Evolutionary conservation across 495 filamentous ascomycete species (phyloP), one percentile per base, ranked within the genome.

Genomic region (Aspergillus olivimuriae): DNA sequence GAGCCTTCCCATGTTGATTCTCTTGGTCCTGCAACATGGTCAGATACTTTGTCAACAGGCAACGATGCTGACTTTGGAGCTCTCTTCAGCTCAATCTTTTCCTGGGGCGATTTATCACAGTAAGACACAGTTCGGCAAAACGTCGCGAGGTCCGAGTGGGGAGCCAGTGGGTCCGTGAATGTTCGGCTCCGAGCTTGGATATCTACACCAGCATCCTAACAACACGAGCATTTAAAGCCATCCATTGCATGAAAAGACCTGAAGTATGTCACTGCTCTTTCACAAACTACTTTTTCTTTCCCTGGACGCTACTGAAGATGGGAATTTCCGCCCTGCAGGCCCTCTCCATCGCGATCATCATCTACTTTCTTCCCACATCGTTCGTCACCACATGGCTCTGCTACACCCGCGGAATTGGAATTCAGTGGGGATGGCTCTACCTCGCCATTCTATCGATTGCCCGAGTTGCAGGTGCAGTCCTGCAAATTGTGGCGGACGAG

Each of bases 391-490:
- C 21, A 15, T 18, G 10, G 17, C 19, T 44, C 9, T 26, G 32
- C 12, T 15, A 8, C 21, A 18, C 32, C 14, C 20, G 34, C 12
- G 33, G 42, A 17, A 15, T 44, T n/a, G 42, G 42, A 19, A 35
- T 21, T 2, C 32, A 35, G 10, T 36, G 19, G 12, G 42, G 42
- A n/a, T 44, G 42, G 42, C 42, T 44, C 7, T 44, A 44, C 32
- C 19, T 44, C n/a, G 18, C 17, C 18, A 5, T 35, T 7, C 33
- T 44, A 6, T 20, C 31, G 7, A 20, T 44, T 17, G 18, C 34
- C 11, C 42, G 42, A 2, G 21, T 44, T 1, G 33, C 37, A 2
- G 42, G 42, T 12, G 31, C 42, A 2, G 31, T 11, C 4, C 31
- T 44, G 11, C 42, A 44, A 18, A 36, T 44, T 21, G 42, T 33